Base-by-base conservation (phyloP, 129 eudicot species). In the sunflower (Helianthus annuus) region DNA sequence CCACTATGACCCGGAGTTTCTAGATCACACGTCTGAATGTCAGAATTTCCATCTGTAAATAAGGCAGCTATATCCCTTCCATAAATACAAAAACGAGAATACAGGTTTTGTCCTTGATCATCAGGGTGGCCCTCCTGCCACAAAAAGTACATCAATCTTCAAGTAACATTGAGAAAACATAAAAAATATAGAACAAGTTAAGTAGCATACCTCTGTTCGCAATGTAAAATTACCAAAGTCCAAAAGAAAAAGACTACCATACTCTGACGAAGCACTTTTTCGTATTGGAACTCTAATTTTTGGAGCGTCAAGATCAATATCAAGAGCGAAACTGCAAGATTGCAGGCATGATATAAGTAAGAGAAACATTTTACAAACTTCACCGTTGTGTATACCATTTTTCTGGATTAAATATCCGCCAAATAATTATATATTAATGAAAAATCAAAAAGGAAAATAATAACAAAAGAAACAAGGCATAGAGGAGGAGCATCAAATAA, bases 221-320 rank as follows among this genome's bases (percentile, higher is more conserved):
- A 95, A 79, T 49, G 99, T 95, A 73, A 95, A 95, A 95, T 95
- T 88, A 64, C 99, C 99, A 48, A 88, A 95, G 80, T 95, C 99
- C 85, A 95, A 77, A 72, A 95, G 88, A 76, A 95, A 93, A 75
- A 88, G 88, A 78, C 91, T 79, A 49, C 88, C 88, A 76, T 79
- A 77, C 46, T 70, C 83, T 55, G 85, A 69, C 42, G 96, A 86
- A 51, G 79, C 66, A 56, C 76, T 15, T 36, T 71, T 57, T 65
- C 89, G 67, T 66, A 95, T 75, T 61, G 99, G 99, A 63, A 95
- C 89, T 79, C 91, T 91, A 40, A 95, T 91, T 90, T 95, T 95
- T 38, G 99, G 99, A 74, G 97, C 99, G 83, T 90, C 99, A 81
- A 95, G 90, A 76, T 95, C 99, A 83, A 95, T 86, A 83, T 95